Conservation (phyloP, 345 rosid species). For the Aquilaria yunnanensis region DNA sequence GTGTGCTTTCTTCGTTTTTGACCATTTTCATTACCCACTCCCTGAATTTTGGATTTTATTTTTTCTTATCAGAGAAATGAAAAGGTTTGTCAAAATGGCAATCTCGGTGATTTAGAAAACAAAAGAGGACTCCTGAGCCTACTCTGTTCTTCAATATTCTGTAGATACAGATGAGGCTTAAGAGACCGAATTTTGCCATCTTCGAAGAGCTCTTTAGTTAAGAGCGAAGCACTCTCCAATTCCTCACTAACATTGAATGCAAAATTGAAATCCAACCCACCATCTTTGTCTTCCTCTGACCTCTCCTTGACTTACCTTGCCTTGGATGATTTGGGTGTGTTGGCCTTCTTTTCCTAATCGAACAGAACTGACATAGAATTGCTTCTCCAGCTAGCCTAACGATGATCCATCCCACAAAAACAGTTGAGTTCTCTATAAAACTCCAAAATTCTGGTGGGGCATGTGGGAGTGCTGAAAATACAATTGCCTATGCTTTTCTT, state of each 20-base stretch:
- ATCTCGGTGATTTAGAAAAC: constrained; percentile 47
- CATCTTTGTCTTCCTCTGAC: constrained; percentile 3
- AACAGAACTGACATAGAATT: constrained; percentile 36
- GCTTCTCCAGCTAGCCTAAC: constrained; percentile 2
- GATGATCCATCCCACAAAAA: constrained; percentile 10
- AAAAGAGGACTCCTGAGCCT: constrained; percentile 25
- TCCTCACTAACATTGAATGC: constrained; percentile 42
- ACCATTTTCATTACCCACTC: too few species aligned
- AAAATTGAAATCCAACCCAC: constrained; percentile 31
- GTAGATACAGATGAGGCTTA: constrained; percentile 56
- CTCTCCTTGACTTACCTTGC: background rate
- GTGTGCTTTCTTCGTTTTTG: too few species aligned
- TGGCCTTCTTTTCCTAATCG: constrained; percentile 57
- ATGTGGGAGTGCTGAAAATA: constrained; percentile 71
- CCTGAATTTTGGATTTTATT: constrained; percentile 18
- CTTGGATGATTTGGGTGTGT: constrained; percentile 44
- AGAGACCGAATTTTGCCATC: constrained; percentile 65
- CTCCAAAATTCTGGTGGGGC: constrained; percentile 55
- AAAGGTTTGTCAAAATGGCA: constrained; percentile 29
- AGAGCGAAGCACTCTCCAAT: constrained; percentile 27
- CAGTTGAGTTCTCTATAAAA: constrained; percentile 43
- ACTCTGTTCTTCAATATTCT: constrained; percentile 14
- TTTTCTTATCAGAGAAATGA: constrained; percentile 19
- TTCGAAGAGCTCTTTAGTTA: constrained; percentile 70
- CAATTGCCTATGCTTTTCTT: constrained; percentile 34